A percentile compares a stretch with the other conserved stretches of the same genome.
phyloP scores from a whole-genome alignment of 441 rosid species.

The Mallotus repandus region DNA sequence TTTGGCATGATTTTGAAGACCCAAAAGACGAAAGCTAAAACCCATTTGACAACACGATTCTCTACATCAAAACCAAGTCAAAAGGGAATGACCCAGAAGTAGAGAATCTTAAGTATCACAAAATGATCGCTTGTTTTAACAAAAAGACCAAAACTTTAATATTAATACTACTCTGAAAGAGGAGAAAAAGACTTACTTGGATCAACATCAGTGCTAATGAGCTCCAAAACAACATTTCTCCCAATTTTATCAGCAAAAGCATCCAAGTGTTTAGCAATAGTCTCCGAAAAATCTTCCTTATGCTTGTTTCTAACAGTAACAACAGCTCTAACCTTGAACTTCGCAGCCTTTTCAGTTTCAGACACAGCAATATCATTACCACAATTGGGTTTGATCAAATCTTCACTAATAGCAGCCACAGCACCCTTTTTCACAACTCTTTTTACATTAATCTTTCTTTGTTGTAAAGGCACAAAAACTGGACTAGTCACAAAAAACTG shows the following conservation, averaged over 20 bases:
- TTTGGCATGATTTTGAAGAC: not conserved
- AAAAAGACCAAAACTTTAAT: not conserved
- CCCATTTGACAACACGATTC: not conserved
- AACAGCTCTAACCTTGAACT: conserved; percentile 72
- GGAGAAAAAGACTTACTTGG: conserved; percentile 54
- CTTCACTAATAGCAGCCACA: conserved; percentile 73
- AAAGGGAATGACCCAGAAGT: not conserved
- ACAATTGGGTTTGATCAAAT: conserved; percentile 43
- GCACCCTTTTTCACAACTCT: conserved; percentile 17
- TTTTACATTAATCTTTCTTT: conserved; percentile 26
- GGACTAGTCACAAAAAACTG: conserved; percentile 32
- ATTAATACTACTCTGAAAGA: not conserved
- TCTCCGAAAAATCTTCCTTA: conserved; percentile 75
- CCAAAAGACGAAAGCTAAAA: conserved; percentile 10
- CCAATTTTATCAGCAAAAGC: conserved; percentile 72
- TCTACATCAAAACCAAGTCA: conserved; percentile 4
- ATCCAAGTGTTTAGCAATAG: conserved; percentile 65
- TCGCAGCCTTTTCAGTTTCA: conserved; percentile 45
- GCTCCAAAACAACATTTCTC: conserved; percentile 76
- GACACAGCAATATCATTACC: conserved; percentile 21
- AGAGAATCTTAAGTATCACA: not conserved
- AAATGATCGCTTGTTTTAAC: not conserved
- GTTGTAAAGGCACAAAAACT: conserved; percentile 28
- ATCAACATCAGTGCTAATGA: conserved; percentile 72
- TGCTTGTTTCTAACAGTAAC: conserved; percentile 72